Conservation (phyloP, 169 alveolate species). For the Cryptosporidium sp. region DNA sequence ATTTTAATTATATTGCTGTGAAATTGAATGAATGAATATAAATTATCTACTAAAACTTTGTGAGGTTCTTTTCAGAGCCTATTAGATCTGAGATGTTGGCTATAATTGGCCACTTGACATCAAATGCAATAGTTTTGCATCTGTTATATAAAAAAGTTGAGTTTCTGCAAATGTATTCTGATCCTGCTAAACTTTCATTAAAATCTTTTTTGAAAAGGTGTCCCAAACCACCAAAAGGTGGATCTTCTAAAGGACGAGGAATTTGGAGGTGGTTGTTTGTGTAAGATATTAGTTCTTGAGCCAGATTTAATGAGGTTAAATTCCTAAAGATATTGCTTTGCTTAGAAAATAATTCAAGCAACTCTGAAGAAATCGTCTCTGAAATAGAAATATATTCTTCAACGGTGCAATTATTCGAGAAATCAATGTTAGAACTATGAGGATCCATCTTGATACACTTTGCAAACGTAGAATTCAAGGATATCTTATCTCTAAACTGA, state of each 20-base stretch:
- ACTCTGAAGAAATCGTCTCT: not conserved
- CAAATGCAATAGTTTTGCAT: slow-evolving; percentile 38
- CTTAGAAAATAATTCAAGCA: not conserved
- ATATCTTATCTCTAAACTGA: not conserved
- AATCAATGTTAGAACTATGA: not conserved
- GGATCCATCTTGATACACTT: not conserved
- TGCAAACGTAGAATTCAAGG: not conserved
- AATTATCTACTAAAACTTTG: not conserved
- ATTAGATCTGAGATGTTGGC: slow-evolving; percentile 32
- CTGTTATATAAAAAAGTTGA: not conserved
- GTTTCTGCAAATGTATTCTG: not conserved
- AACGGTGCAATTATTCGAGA: not conserved
- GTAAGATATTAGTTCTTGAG: slow-evolving; percentile 47
- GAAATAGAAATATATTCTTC: slow-evolving; percentile 30
- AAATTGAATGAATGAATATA: not conserved
- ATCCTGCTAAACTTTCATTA: not conserved
- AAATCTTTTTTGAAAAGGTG: slow-evolving; percentile 1
- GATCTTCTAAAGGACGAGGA: slow-evolving; percentile 9
- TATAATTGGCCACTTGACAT: slow-evolving; percentile 37
- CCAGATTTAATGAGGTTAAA: slow-evolving; percentile 7
- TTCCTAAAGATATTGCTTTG: slow-evolving; percentile 5
- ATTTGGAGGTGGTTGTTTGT: slow-evolving; percentile 10
- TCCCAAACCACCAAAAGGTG: slow-evolving; percentile 68
- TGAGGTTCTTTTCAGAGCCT: not conserved
- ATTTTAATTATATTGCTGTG: not conserved